Evolutionary conservation across 1,284 basidiomycete species (phyloP).

Genomic region (Anthracocystis panici-leucophaei): DNA sequence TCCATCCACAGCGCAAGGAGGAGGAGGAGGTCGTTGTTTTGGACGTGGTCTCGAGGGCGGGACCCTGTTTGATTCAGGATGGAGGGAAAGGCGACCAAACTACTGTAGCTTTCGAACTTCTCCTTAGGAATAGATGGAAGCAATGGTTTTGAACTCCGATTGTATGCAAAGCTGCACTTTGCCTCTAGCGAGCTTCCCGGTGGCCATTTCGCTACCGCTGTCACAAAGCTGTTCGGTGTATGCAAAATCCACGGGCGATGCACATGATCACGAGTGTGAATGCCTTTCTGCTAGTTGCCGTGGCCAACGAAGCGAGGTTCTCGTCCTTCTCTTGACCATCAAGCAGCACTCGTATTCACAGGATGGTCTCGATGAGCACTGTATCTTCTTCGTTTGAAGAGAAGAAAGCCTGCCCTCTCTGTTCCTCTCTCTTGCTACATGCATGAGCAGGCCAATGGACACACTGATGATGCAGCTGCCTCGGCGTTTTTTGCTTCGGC

Average conservation of each 20-base stretch:
- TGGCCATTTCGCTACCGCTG: slow-evolving; percentile 5
- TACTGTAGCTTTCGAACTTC: neutral
- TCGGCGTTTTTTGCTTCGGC: slow-evolving; percentile 16
- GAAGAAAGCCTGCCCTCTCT: too few relatives aligned
- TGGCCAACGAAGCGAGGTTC: too few relatives aligned
- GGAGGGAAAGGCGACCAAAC: neutral
- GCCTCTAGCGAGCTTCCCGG: neutral
- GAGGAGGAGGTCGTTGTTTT: slow-evolving; percentile 8
- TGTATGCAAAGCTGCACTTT: neutral
- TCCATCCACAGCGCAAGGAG: neutral
- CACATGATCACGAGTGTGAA: too few relatives aligned
- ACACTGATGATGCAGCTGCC: slow-evolving; percentile 11
- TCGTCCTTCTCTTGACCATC: too few relatives aligned
- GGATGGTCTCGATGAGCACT: too few relatives aligned
- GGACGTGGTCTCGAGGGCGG: slow-evolving; percentile 10
- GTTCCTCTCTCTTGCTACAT: too few relatives aligned
- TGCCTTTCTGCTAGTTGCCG: too few relatives aligned
- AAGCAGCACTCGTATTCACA: too few relatives aligned
- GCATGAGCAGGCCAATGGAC: neutral
- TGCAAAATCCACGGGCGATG: too few relatives aligned
- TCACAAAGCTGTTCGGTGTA: neutral
- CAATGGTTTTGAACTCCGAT: slow-evolving; percentile 4
- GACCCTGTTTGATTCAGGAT: neutral
- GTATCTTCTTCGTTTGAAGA: too few relatives aligned
- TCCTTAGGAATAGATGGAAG: neutral